Conservation (phyloP, 2,329 filamentous ascomycete species). For the Apiospora aurea region DNA sequence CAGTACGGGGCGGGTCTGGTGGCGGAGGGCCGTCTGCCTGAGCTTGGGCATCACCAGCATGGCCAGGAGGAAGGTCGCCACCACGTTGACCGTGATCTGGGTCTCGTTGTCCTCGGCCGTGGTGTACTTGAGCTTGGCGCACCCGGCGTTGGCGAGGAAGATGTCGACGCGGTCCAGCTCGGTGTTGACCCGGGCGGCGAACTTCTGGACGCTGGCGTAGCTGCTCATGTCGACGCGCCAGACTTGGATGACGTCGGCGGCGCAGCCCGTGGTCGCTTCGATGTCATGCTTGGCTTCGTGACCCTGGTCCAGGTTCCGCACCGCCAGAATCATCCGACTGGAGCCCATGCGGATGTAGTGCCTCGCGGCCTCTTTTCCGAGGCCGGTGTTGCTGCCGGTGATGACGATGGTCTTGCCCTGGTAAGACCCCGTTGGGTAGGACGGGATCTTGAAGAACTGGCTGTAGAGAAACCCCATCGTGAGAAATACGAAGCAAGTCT, state of each 20-base stretch:
- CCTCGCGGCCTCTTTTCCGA: conserved; percentile 45
- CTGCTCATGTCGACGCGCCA: conserved; percentile 58
- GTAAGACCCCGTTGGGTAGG: conserved; percentile 35
- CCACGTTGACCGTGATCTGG: conserved; percentile 59
- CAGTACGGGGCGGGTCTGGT: conserved; percentile 36
- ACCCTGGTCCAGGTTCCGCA: conserved; percentile 43
- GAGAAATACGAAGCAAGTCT: background rate
- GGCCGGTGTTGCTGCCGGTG: conserved; percentile 45
- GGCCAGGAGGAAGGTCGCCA: conserved; percentile 58
- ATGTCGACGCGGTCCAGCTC: conserved; percentile 52
- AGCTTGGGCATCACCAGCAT: conserved; percentile 59
- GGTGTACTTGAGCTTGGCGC: conserved; percentile 45
- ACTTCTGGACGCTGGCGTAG: conserved; percentile 54
- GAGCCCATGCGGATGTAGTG: conserved; percentile 36
- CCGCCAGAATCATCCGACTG: conserved; percentile 43
- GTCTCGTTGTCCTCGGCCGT: conserved; percentile 54
- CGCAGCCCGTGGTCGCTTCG: conserved; percentile 35
- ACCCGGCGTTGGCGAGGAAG: conserved; percentile 50
- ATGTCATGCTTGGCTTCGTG: conserved; percentile 49
- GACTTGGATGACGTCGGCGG: conserved; percentile 47
- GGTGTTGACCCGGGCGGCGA: conserved; percentile 46
- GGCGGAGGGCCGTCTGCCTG: conserved; percentile 44
- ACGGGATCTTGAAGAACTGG: conserved; percentile 29
- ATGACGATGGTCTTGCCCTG: conserved; percentile 43
- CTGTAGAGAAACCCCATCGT: conserved; percentile 29